Evolutionary conservation across 2,329 filamentous ascomycete species (phyloP).

Genomic region (Aureobasidium subglaciale): DNA sequence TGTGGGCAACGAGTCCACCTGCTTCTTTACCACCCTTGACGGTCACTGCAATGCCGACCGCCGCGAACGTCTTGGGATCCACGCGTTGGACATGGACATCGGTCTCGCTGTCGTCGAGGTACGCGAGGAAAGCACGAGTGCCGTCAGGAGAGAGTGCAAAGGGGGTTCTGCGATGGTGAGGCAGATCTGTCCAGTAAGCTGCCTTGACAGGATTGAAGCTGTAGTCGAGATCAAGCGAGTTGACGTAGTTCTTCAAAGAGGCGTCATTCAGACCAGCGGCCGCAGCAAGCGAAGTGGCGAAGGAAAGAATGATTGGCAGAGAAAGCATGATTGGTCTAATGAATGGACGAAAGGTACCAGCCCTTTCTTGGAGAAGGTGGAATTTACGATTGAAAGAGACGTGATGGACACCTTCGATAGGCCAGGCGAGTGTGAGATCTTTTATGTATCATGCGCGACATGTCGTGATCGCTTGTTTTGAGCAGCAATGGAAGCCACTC

Average conservation of each 20-base stretch:
- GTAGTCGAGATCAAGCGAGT: constrained; percentile 41
- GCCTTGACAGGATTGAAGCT: constrained; percentile 52
- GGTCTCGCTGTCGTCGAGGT: constrained; percentile 50
- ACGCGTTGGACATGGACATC: constrained; percentile 53
- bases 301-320: constrained; percentile 18
- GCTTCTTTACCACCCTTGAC: constrained; percentile 51
- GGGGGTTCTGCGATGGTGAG: constrained; percentile 56
- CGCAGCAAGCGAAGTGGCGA: constrained; percentile 28
- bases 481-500: no score
- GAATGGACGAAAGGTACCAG: constrained; percentile 7
- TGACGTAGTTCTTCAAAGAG: constrained; percentile 35
- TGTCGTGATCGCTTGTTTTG: no score
- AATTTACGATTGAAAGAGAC: no score
- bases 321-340: constrained; percentile 14
- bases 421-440: no score
- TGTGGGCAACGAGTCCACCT: constrained; percentile 54
- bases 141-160: constrained; percentile 57
- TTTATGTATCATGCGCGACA: background rate
- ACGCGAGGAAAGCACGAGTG: constrained; percentile 53
- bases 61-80: constrained; percentile 47
- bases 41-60: constrained; percentile 46
- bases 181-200: constrained; percentile 55
- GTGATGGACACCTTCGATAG: background rate
- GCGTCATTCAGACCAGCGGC: constrained; percentile 35
- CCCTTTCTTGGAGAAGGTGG: background rate